Evolutionary conservation across 139 green algal genomes (phyloP), one percentile per base, ranked within the genome.

Genomic region (Chlamydomonas incerta): DNA sequence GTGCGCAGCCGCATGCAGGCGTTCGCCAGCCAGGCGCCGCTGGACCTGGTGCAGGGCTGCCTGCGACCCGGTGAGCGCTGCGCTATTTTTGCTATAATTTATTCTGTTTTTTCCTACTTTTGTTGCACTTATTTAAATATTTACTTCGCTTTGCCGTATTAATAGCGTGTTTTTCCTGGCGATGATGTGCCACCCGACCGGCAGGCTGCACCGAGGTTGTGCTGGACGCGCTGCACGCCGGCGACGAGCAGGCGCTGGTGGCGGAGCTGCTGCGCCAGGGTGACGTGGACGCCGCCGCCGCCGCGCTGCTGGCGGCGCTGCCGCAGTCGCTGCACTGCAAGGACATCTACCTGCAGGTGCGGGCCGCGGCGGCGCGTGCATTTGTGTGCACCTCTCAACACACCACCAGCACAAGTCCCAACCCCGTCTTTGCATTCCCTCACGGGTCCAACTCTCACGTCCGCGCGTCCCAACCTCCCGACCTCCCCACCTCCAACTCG

Each of bases 31-130:
- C 24, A 60, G n/a, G 80, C 80, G 21, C 80, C 80, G 5, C 10
- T 85, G 67, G 80, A 85, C 26, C 31, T 77, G 15, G n/a, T 85
- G 58, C 80, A 85, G 80, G 80, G 80, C 21, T 85, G 80, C 66
- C 80, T 85, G 58, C 26, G 80, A 21, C 80, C 80, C 41, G 80
- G 80, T 85, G 23, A 47, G 29, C 5, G 11, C 5, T 0, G 60
- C 18, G 41, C 41, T 8, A 8, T 8, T 50, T 5, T 50, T 5
- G 8, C 5, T 5, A 50, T 50, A 50, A 50, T 50, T 50, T 50
- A 50, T 50, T 50, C 41, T 50, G 8, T 5, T 50, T 50, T 50
- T 5, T 50, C 8, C 8, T 8, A 50, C 41, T 50, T 50, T 13
- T 8, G 8, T 50, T 5, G 6, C 41, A 13, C 8, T 50, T 50